Evolutionary conservation across 2,329 filamentous ascomycete species (phyloP), one percentile per base, ranked within the genome.

Genomic region (Fusarium oligoseptatum): DNA sequence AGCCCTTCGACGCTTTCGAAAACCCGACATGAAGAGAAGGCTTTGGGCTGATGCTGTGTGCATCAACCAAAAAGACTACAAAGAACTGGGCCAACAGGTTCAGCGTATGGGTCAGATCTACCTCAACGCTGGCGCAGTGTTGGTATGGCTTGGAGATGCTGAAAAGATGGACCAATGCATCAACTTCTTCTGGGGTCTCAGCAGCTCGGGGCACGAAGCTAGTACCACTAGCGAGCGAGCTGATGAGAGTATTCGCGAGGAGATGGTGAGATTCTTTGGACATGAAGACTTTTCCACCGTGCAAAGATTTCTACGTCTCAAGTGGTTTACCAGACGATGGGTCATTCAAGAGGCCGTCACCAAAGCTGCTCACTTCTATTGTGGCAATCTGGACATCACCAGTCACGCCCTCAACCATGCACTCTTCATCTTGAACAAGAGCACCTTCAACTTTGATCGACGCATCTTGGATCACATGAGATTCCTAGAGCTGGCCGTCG

Each of bases 331-430:
- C 14, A 32, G 52, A 56, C 52, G 52, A 56, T 56, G 52, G 52
- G 32, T 56, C n/a, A 56, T 56, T 14, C 52, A 56, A 56, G 52
- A 56, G 27, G 52, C 52, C n/a, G 52, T 56, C n/a, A 50, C 45
- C 45, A 50, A 50, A 29, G 45, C 45, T 29, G 45, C 45, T 6
- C 45, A 50, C 15, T 50, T 50, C 45, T 50, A 50, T 29, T 50
- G 45, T 15, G 45, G 45, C 5, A 50, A 50, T 12, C 45, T 50
- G 3, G 45, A 50, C 10, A 50, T 50, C 24, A 50, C 24, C 5
- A 50, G 45, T 3, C 45, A 50, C 24, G 45, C 45, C 24, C 15
- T 50, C 9, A 24, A 50, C 24, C 45, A 50, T 29, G 45, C 45
- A 3, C 45, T 50, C 24, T 50, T 50, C 45, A 50, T 29, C 14